Base-by-base conservation (phyloP, 768 basidiomycete species). In the Mycena sanguinolenta region DNA sequence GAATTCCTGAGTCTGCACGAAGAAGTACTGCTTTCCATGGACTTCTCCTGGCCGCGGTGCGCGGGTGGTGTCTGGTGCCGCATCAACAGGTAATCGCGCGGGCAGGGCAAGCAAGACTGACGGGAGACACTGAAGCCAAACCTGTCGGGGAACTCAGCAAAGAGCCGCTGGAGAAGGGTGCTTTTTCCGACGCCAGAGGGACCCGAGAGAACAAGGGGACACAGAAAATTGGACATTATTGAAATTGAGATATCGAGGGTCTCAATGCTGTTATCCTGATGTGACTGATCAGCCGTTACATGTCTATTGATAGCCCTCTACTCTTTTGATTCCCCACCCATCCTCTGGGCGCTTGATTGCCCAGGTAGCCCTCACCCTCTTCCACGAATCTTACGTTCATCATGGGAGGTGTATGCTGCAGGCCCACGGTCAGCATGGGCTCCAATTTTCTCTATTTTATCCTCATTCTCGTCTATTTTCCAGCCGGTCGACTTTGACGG, bases 51-150 rank as follows among this genome's bases (percentile, higher is more conserved):
- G 87, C 28, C 97, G 87, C 0, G 96, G 95, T 1, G 84, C 77
- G 55, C 97, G 90, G 10, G 97, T 99, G 7, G 97, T 99, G 84
- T 98, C 95, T 96, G 73, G 71, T 52, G 65, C 39, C 61, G 65
- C 61, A 65, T 75, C 62, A 69, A 60, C 57, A 57, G 55, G 57
- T 67, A 27, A 65, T 36, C 53, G n/a, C n/a, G n/a, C n/a, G 54
- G 42, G 23, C 59, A 60, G 42, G 32, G 60, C 65, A 64, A 44
- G 71, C 66, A 71, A 39, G 50, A 79, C 90, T 60, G 80, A 97
- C 95, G 97, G 46, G 96, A 98, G 63, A 99, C 92, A 77, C 92
- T 93, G 85, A 98, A 99, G 12, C 94, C 94, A 79, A 98, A 98
- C 68, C 87, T 90, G 80, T 92, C 91, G 4, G 95, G 96, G 78